Base-by-base conservation (phyloP, 331 rosid species). In the Malus hybrid region DNA sequence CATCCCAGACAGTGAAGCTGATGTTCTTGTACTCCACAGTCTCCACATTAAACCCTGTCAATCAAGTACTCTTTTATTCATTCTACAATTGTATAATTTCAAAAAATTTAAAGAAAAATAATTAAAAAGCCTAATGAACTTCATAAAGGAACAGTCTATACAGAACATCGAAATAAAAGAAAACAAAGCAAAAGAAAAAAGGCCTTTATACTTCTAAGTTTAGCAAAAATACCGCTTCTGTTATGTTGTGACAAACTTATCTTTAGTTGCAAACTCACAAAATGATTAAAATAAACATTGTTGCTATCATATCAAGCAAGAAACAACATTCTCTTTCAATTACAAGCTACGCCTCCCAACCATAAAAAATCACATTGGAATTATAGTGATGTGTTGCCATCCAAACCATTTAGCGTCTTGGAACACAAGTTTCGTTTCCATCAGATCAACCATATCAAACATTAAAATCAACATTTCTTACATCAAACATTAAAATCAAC, bases 1-100 rank as follows among this genome's bases (percentile, higher is more conserved):
- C 99, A 87, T 94, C 99, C 99, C 99, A 94, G 69, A 94, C 99
- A 2, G 99, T 94, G 93, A 94, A 94, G 89, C 99, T 94, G 76
- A 94, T 94, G 87, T 94, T 94, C 86, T 94, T 94, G 88, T 94
- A 94, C 72, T 94, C 99, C 70, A 94, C 99, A 5, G 99, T 94
- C 87, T 94, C 99, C 81, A 94, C 99, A 80, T 94, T 94, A 86
- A 94, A 94, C 73, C 99, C 99, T 39, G 46, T 39, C 46, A 9
- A 39, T 39, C 12, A 39, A 9, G 46, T 39, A 39, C 12, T 39
- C 46, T 39, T 39, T 39, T 39, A 39, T 39, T 39, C 46, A 39
- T 39, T 39, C 46, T 94, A 82, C 80, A 81, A 64, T 77, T 57
- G 34, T 31, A 13, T 33, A 31, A 29, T 22, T 6, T 18, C 9